A percentile compares a stretch with the other conserved stretches of the same genome.
Evolutionary conservation across 2,329 filamentous ascomycete species (phyloP).

Genomic region (Phoma sp.): DNA sequence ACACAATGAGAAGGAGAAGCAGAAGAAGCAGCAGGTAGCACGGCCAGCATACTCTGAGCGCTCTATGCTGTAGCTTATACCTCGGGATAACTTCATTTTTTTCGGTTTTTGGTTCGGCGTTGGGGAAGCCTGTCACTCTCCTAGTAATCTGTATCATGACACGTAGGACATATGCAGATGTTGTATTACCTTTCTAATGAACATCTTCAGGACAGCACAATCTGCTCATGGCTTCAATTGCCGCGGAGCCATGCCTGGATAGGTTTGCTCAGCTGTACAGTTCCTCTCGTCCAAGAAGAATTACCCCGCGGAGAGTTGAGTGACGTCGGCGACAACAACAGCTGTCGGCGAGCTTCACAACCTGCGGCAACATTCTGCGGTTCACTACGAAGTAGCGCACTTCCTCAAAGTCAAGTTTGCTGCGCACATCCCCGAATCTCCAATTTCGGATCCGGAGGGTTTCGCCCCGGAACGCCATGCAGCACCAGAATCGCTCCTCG

Average conservation of each 20-base stretch:
- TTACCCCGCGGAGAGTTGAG: neutral
- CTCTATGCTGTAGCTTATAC: neutral
- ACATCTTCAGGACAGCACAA: neutral
- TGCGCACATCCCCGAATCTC: neutral
- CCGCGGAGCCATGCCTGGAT: neutral
- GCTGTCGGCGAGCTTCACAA: neutral
- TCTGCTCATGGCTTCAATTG: neutral
- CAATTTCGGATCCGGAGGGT: neutral
- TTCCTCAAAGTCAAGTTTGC: neutral
- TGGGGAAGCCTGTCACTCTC: constrained; percentile 2
- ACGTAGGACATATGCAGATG: neutral
- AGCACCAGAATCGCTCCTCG: no score
- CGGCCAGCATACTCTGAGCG: neutral
- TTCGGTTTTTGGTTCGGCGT: neutral
- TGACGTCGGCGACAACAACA: neutral
- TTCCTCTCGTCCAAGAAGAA: no score
- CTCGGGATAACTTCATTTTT: neutral
- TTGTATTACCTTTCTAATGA: neutral
- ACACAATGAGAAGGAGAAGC: constrained; percentile 1
- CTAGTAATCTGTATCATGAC: neutral
- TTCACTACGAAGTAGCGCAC: neutral
- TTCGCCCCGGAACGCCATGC: neutral
- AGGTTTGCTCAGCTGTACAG: neutral
- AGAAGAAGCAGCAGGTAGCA: neutral
- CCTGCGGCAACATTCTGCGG: neutral